Evolutionary conservation across 495 filamentous ascomycete genomes (phyloP), one percentile per base, ranked within the genome.

Genomic region (Trypethelium eluteriae): DNA sequence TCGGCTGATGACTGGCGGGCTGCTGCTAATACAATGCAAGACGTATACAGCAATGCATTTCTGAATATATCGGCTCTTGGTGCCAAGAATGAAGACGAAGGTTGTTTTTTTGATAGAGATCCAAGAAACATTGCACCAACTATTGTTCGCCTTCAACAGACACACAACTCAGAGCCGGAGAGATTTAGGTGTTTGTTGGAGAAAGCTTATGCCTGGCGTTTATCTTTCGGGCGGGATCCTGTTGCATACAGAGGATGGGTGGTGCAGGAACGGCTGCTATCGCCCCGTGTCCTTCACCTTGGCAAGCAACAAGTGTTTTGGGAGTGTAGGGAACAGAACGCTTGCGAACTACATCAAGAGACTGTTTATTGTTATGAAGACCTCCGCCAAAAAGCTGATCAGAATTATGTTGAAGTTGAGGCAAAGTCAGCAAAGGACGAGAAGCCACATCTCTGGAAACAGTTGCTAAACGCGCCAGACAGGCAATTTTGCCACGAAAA

Each of bases 191-290:
- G 25, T 25, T 25, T 25, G 25, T 25, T 25, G 25, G 25, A 25
- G 25, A 25, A 25, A 25, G 25, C 25, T 1, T 25, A 25, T 25
- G 25, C 25, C 25, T 25, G 25, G 25, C 25, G 25, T 25, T 25
- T 25, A 1, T 25, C 25, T 25, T 25, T 25, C 25, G 25, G 25
- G 25, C 25, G 25, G 35, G 6, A 3, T 32, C 14, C 14, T 41
- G 14, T 62, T 7, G 59, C 6, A 7, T 4, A 49, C 11, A 38
- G 62, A 14, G 62, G 38, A 4, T 64, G 62, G 62, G 38, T 36
- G 14, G 9, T 64, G 16, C 62, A 64, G 25, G 62, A 64, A 32
- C 7, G 38, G 7, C 35, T 64, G 5, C 38, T 64, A 25, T 39
- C 62, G 3, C 62, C 36, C 7, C 36, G 62, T n/a, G 12, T 32